phyloP scores from a whole-genome alignment of 163 green algal genomes.

The Trebouxia gelatinosa region DNA sequence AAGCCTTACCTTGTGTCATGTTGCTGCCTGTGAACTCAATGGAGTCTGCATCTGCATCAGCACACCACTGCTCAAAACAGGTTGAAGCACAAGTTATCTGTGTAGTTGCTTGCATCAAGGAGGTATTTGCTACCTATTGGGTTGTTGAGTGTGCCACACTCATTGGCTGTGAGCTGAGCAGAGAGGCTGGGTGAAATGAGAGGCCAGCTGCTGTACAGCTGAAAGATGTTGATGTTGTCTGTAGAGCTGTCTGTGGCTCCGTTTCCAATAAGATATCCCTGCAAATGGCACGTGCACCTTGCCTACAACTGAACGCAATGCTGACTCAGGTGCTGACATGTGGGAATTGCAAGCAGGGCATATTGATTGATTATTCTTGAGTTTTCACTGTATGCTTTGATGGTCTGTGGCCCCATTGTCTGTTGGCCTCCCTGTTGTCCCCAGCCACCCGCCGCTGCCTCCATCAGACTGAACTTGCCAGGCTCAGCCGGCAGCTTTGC shows the following conservation, averaged over 20 bases:
- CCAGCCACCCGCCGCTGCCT: slow-evolving; percentile 35
- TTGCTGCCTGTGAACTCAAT: slow-evolving; percentile 17
- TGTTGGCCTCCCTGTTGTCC: slow-evolving; percentile 47
- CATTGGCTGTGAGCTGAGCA: neutral
- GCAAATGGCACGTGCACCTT: no score
- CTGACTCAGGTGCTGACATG: no score
- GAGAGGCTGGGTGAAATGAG: neutral
- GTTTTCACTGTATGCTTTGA: no score
- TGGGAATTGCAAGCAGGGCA: no score
- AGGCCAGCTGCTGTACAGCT: neutral
- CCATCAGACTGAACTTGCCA: slow-evolving; percentile 58
- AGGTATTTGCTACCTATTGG: slow-evolving; percentile 14
- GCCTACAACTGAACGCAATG: neutral
- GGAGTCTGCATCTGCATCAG: slow-evolving; percentile 3
- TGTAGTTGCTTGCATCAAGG: no score
- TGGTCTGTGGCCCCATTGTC: no score
- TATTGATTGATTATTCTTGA: no score
- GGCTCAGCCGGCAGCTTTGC: slow-evolving; percentile 51
- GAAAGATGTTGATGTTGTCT: slow-evolving; percentile 23
- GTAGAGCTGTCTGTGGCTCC: slow-evolving; percentile 14
- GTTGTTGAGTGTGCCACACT: slow-evolving; percentile 12
- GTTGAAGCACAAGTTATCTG: no score
- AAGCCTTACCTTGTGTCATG: neutral
- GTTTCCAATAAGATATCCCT: slow-evolving; percentile 17
- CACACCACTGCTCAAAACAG: neutral